Conservation (phyloP, 176 grass and related monocot species). For the Paspalum vaginatum region DNA sequence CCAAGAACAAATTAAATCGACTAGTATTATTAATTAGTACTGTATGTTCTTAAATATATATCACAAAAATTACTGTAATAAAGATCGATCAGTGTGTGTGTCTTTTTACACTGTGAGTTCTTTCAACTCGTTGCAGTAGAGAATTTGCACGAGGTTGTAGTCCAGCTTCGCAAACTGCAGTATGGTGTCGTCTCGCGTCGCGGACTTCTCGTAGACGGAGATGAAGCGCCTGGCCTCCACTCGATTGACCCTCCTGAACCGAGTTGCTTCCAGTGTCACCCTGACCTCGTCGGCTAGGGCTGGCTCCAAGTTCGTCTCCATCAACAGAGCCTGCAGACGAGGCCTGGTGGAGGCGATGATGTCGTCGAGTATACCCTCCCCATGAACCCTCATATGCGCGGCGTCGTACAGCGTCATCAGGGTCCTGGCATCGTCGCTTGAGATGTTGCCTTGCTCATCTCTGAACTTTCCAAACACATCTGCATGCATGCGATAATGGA, state of each 20-base stretch:
- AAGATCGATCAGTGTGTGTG: too few relatives aligned
- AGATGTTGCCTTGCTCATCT: conserved; percentile 15
- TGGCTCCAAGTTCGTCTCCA: background rate
- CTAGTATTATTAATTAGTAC: too few relatives aligned
- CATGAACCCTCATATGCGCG: conserved; percentile 21
- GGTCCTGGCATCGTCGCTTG: background rate
- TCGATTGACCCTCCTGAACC: conserved; percentile 27
- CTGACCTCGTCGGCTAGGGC: conserved; percentile 10
- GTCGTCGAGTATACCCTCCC: conserved; percentile 41
- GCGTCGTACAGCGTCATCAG: conserved; percentile 48
- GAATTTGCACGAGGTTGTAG: conserved; percentile 34
- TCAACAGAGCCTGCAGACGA: too few relatives aligned
- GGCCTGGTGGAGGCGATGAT: conserved; percentile 3
- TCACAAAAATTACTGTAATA: too few relatives aligned
- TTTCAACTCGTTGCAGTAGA: conserved; percentile 45
- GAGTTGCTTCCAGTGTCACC: conserved; percentile 3
- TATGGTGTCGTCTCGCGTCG: conserved; percentile 33
- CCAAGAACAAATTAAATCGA: background rate
- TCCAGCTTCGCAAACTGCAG: conserved; percentile 47
- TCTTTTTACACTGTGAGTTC: conserved; percentile 34
- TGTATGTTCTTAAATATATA: too few relatives aligned
- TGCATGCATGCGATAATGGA: too few relatives aligned
- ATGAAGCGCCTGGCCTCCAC: background rate
- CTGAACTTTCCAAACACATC: conserved; percentile 54
- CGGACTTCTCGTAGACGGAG: conserved; percentile 34